Conservation (phyloP, 768 basidiomycete genomes). For the Lactifluus piperatus region DNA sequence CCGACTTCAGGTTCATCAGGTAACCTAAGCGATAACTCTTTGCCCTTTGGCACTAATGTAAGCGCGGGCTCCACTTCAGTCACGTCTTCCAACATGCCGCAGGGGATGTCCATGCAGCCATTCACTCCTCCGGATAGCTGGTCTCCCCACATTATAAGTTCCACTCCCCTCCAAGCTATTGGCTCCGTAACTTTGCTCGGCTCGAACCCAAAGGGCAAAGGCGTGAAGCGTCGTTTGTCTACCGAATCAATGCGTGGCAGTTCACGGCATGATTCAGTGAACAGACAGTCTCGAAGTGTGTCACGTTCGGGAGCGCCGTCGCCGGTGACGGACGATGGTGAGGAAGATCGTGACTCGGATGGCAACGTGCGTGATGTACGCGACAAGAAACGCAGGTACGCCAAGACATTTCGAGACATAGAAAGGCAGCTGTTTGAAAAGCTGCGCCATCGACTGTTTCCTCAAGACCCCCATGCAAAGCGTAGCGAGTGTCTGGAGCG, state of each 20-base stretch:
- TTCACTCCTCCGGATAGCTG: conserved; percentile 7
- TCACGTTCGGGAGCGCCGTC: background rate
- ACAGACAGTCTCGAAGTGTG: background rate
- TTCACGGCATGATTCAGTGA: conserved; percentile 5
- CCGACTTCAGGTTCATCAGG: background rate
- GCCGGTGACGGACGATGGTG: conserved; percentile 10
- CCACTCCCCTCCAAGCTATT: background rate
- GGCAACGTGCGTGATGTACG: too few relatives aligned
- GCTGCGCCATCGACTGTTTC: conserved; percentile 16
- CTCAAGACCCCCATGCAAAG: too few relatives aligned
- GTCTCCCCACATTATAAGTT: background rate
- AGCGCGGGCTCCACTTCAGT: background rate
- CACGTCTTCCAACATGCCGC: too few relatives aligned
- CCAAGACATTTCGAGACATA: too few relatives aligned
- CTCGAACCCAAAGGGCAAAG: background rate
- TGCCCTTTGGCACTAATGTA: conserved; percentile 1
- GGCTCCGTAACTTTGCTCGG: too few relatives aligned
- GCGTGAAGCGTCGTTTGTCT: conserved; percentile 4
- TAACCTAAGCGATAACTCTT: background rate
- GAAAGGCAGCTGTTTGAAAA: conserved; percentile 17
- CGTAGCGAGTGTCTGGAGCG: too few relatives aligned
- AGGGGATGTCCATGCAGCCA: background rate
- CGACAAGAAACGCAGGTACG: too few relatives aligned
- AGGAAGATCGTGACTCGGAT: too few relatives aligned
- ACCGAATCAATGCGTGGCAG: conserved; percentile 4